phyloP scores from a whole-genome alignment of 805 yeast genomes.

The Ogataea ramenticola region DNA sequence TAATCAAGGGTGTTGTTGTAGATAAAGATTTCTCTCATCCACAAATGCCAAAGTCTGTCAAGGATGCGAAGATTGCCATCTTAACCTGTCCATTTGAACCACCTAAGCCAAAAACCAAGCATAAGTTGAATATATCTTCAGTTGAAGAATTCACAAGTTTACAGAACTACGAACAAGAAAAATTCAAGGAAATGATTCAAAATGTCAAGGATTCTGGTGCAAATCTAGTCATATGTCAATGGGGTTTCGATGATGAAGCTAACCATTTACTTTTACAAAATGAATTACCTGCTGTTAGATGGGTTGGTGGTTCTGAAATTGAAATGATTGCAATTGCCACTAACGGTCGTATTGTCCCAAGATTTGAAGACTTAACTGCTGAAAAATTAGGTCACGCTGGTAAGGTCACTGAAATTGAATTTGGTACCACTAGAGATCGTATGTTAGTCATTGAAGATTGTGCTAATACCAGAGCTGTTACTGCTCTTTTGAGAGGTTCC shows the following conservation, averaged over 20 bases:
- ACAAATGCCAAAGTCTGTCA: slow-evolving; percentile 84
- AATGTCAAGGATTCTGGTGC: slow-evolving; percentile 87
- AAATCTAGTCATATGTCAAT: slow-evolving; percentile 93
- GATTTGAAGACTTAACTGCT: slow-evolving; percentile 83
- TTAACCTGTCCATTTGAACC: slow-evolving; percentile 99
- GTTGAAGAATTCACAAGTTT: slow-evolving; percentile 90
- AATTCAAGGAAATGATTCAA: slow-evolving; percentile 85
- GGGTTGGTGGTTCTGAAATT: slow-evolving; percentile 98
- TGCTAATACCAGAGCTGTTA: slow-evolving; percentile 80
- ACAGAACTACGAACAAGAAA: slow-evolving; percentile 87
- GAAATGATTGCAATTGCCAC: slow-evolving; percentile 97
- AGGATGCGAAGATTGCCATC: slow-evolving; percentile 84
- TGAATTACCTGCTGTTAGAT: slow-evolving; percentile 90
- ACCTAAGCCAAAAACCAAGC: slow-evolving; percentile 98
- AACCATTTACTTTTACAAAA: slow-evolving; percentile 85
- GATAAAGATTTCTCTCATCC: slow-evolving; percentile 98
- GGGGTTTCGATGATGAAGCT: slow-evolving; percentile 99
- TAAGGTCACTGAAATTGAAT: slow-evolving; percentile 75
- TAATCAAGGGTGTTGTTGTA: slow-evolving; percentile 85
- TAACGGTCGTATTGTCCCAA: slow-evolving; percentile 92
- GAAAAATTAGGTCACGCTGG: slow-evolving; percentile 89
- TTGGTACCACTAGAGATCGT: slow-evolving; percentile 94
- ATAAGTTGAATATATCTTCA: slow-evolving; percentile 86
- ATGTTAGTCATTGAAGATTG: slow-evolving; percentile 93
- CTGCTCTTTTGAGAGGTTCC: slow-evolving; percentile 91